phyloP scores from a whole-genome alignment of 805 yeast genomes.

The Starmera amethionina region DNA sequence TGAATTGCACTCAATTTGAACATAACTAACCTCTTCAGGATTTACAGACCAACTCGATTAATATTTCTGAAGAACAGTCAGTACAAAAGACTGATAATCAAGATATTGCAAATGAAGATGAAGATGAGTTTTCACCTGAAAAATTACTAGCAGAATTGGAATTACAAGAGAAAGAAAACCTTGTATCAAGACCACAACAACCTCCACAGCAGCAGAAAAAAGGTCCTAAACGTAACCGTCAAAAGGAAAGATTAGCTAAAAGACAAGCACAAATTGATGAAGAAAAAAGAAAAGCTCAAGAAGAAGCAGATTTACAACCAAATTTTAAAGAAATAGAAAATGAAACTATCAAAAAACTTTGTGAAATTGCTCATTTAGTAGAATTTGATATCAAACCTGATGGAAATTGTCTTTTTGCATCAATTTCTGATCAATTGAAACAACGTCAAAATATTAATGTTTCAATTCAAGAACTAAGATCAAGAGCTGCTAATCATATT shows the following conservation, averaged over 20 bases:
- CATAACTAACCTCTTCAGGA: neutral
- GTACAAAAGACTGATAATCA: constrained; percentile 8
- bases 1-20: neutral
- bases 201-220: constrained; percentile 21
- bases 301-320: constrained; percentile 58
- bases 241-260: constrained; percentile 71
- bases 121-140: constrained; percentile 56
- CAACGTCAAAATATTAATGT: constrained; percentile 33
- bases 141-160: constrained; percentile 51
- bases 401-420: constrained; percentile 89
- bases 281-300: constrained; percentile 55
- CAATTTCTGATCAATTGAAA: constrained; percentile 68
- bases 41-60: neutral
- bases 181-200: constrained; percentile 5
- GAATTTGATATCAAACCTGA: constrained; percentile 76
- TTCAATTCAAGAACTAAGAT: constrained; percentile 47
- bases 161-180: constrained; percentile 23
- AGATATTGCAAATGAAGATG: constrained; percentile 24
- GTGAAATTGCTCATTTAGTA: constrained; percentile 36
- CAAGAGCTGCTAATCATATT: constrained; percentile 57
- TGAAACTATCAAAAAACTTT: constrained; percentile 47
- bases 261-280: constrained; percentile 61
- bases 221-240: constrained; percentile 58
- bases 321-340: constrained; percentile 67
- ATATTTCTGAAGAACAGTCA: constrained; percentile 1